A percentile compares a stretch with the other conserved stretches of the same genome.
phyloP scores from a whole-genome alignment of 2,329 filamentous ascomycete species.

The Diaporthe vaccinii region DNA sequence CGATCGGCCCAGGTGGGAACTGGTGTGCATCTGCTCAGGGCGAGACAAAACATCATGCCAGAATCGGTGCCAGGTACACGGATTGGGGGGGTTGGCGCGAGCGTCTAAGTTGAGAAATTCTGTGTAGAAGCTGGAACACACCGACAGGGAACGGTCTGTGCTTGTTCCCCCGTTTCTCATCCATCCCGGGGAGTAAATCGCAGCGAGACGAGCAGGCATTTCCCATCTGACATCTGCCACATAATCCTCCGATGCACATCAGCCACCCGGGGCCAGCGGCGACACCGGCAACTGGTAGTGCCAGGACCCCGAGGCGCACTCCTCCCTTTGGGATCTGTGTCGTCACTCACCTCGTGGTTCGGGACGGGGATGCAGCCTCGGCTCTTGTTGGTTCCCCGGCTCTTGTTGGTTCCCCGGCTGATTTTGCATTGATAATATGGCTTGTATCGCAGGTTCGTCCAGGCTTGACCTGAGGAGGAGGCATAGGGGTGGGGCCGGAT shows the following conservation, averaged over 20 bases:
- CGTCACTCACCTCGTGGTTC: neutral
- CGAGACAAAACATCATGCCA: constrained; percentile 11
- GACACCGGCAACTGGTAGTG: constrained; percentile 2
- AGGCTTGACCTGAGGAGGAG: constrained; percentile 15
- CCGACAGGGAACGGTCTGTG: constrained; percentile 31
- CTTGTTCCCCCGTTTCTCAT: neutral
- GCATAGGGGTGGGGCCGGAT: constrained; percentile 19
- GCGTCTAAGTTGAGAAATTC: constrained; percentile 13
- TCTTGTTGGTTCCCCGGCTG: neutral
- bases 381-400: neutral
- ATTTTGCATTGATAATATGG: neutral
- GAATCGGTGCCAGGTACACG: constrained; percentile 11
- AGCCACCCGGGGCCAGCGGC: constrained; percentile 23
- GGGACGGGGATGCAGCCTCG: neutral
- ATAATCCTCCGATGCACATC: constrained; percentile 27
- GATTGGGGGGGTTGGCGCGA: constrained; percentile 11
- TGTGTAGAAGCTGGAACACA: constrained; percentile 23
- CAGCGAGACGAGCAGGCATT: constrained; percentile 19
- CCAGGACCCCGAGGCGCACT: neutral
- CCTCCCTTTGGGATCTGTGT: neutral
- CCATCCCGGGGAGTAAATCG: constrained; percentile 5
- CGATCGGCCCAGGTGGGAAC: neutral
- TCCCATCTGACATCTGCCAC: constrained; percentile 31
- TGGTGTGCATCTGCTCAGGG: neutral
- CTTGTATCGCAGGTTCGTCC: constrained; percentile 23